Percentiles rank a stretch among this genome's conserved stretches.
phyloP scores from a whole-genome alignment of 306 rosid genomes.

The Vicia villosa region DNA sequence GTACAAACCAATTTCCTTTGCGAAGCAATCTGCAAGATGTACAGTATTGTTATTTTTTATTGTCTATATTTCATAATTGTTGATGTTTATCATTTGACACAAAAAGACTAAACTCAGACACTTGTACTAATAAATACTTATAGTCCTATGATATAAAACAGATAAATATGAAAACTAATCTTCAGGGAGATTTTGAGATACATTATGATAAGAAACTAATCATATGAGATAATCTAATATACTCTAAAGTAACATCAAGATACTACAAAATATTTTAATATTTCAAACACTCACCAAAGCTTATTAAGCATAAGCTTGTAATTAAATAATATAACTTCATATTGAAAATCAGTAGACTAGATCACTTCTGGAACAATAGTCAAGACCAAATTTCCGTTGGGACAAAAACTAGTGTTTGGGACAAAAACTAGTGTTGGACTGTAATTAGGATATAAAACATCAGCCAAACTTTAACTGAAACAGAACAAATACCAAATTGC shows the following conservation, averaged over 20 bases:
- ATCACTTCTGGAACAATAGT: not conserved
- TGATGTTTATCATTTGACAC: not conserved
- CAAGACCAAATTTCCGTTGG: not conserved
- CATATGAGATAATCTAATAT: not conserved
- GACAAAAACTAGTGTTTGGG: too few species aligned
- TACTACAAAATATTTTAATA: not conserved
- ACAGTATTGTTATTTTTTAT: constrained; percentile 24
- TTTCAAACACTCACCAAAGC: not conserved
- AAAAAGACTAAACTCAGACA: not conserved
- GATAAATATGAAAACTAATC: not conserved
- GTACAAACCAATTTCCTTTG: constrained; percentile 95
- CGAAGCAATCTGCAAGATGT: constrained; percentile 84
- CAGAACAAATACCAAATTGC: not conserved
- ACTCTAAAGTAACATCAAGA: not conserved
- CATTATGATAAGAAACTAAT: not conserved
- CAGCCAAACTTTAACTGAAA: not conserved
- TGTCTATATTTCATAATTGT: constrained; percentile 20
- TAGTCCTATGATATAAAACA: not conserved
- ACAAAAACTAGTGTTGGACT: not conserved
- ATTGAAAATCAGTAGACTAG: not conserved
- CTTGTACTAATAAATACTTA: not conserved
- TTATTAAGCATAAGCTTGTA: not conserved
- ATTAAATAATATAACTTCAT: not conserved
- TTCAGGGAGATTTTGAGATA: not conserved
- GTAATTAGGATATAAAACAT: not conserved